These are phyloP conservation scores for Kingdonia uniflora DNA, from an alignment of 164 flowering plant species.

Conservation along the genomic window DNA sequence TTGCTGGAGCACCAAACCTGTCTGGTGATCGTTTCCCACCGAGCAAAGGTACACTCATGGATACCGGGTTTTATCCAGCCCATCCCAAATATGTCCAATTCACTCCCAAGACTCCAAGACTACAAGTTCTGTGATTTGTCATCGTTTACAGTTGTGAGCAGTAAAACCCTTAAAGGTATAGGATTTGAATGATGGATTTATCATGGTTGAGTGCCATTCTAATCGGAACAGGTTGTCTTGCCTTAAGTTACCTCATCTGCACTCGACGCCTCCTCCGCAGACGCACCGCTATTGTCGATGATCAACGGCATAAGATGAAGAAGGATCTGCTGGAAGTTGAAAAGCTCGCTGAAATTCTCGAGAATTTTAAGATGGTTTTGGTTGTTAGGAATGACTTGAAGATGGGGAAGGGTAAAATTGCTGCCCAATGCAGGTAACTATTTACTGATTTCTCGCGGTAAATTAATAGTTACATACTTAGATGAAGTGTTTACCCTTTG, in stretches of 20 bases:
- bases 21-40: too few relatives aligned
- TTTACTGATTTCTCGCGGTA: too few relatives aligned
- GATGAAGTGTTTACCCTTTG: too few relatives aligned
- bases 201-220: conserved; percentile 63
- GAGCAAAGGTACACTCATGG: too few relatives aligned
- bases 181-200: not conserved
- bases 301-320: not conserved
- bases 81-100: too few relatives aligned
- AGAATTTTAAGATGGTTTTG: conserved; percentile 95
- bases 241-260: conserved; percentile 58
- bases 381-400: conserved; percentile 95
- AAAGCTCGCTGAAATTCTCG: conserved; percentile 72
- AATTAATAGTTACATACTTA: too few relatives aligned
- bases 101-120: too few relatives aligned
- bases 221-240: conserved; percentile 80
- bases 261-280: conserved; percentile 18
- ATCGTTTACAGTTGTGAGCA: too few relatives aligned
- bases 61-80: too few relatives aligned
- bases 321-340: conserved; percentile 63
- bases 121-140: too few relatives aligned
- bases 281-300: not conserved
- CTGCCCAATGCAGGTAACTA: conserved; percentile 93
- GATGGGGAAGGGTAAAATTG: conserved; percentile 99
- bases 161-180: too few relatives aligned
- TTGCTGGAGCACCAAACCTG: too few relatives aligned